Evolutionary conservation across 2,329 filamentous ascomycete genomes (phyloP).

Genomic region (Davidsoniella australis): DNA sequence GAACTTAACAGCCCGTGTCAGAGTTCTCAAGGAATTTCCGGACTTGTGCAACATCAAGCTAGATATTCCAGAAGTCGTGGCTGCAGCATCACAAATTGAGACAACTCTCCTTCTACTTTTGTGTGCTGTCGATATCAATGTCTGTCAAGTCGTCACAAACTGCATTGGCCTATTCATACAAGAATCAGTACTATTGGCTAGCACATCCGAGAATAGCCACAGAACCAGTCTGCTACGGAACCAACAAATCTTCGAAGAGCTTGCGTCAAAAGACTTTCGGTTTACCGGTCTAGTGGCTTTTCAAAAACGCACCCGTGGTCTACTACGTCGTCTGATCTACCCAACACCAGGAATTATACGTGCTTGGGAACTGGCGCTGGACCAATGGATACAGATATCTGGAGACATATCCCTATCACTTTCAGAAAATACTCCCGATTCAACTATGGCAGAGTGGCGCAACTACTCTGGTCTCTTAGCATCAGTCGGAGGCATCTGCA

Average conservation of each 20-base stretch:
- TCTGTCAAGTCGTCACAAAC: slow-evolving; percentile 45
- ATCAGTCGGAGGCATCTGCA: slow-evolving; percentile 48
- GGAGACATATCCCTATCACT: slow-evolving; percentile 42
- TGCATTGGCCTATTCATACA: slow-evolving; percentile 46
- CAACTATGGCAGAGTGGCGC: slow-evolving; percentile 44
- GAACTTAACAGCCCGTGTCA: slow-evolving; percentile 38
- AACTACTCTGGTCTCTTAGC: slow-evolving; percentile 54
- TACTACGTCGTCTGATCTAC: slow-evolving; percentile 42
- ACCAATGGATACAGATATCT: slow-evolving; percentile 46
- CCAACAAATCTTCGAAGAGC: slow-evolving; percentile 40
- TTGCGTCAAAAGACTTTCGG: slow-evolving; percentile 44
- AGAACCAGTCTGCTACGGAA: slow-evolving; percentile 36
- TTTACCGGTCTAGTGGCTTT: slow-evolving; percentile 55
- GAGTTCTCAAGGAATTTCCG: slow-evolving; percentile 26
- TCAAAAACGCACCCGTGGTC: slow-evolving; percentile 44
- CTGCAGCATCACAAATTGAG: slow-evolving; percentile 39
- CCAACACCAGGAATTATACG: slow-evolving; percentile 50
- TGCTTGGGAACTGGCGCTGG: slow-evolving; percentile 50
- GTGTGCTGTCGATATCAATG: slow-evolving; percentile 48
- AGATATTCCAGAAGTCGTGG: slow-evolving; percentile 36
- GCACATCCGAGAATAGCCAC: slow-evolving; percentile 24
- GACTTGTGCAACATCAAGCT: slow-evolving; percentile 28
- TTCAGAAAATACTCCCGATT: slow-evolving; percentile 36
- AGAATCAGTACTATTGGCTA: slow-evolving; percentile 37
- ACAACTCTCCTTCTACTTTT: slow-evolving; percentile 45